These are phyloP conservation scores for Wilhelminamyces savonicus DNA, from an alignment of 805 yeast species.

Conservation along the genomic window DNA sequence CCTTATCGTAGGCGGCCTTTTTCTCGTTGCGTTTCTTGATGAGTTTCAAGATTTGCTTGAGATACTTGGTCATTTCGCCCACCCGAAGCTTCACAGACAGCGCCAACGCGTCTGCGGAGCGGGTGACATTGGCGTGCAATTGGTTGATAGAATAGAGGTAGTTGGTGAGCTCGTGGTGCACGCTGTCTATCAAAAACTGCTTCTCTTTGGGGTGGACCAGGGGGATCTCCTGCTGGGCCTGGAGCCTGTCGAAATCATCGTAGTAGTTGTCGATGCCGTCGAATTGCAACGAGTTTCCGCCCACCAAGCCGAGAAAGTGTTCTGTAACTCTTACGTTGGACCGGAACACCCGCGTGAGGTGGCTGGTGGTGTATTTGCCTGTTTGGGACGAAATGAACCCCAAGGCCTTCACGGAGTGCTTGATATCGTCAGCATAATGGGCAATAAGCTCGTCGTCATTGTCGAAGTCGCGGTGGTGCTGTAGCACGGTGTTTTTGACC, in stretches of 20 bases:
- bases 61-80: slow-evolving; percentile 31
- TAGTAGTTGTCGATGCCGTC: slow-evolving; percentile 25
- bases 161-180: slow-evolving; percentile 20
- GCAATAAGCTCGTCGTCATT: slow-evolving; percentile 33
- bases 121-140: no score
- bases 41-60: slow-evolving; percentile 32
- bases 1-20: slow-evolving; percentile 35
- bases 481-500: no score
- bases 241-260: slow-evolving; percentile 21
- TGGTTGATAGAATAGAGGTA: slow-evolving; percentile 16
- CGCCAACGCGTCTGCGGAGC: neutral
- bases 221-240: slow-evolving; percentile 21
- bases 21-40: slow-evolving; percentile 40
- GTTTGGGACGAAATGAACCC: slow-evolving; percentile 29
- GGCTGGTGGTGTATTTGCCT: no score
- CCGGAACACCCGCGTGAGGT: no score
- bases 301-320: slow-evolving; percentile 21
- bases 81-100: slow-evolving; percentile 23
- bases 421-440: slow-evolving; percentile 40
- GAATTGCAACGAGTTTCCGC: slow-evolving; percentile 32
- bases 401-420: slow-evolving; percentile 37
- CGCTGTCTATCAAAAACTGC: slow-evolving; percentile 15
- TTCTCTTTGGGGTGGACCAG: slow-evolving; percentile 33
- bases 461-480: no score
- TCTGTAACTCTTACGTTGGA: slow-evolving; percentile 23